A percentile compares a stretch with the other conserved stretches of the same genome.
These are phyloP conservation scores for Marasmius fiardii DNA, from an alignment of 1,284 basidiomycete genomes.

Conservation along the genomic window DNA sequence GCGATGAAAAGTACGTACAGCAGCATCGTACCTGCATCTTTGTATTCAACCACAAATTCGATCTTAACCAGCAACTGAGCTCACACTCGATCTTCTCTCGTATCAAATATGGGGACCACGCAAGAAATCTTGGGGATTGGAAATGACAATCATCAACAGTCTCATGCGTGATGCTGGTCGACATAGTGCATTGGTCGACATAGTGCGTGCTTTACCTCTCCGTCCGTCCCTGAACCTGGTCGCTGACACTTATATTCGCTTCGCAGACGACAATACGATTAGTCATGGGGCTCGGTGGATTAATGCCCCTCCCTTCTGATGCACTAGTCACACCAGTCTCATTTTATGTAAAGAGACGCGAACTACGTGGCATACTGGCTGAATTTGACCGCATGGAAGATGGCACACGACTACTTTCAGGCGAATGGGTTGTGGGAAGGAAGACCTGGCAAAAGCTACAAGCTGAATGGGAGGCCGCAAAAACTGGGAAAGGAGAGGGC, in stretches of 20 bases:
- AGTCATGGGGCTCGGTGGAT: conserved; percentile 78
- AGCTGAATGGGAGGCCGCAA: conserved; percentile 69
- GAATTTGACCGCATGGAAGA: conserved; percentile 73
- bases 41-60: neutral
- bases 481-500: conserved; percentile 10
- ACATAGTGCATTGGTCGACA: conserved; percentile 84
- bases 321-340: conserved; percentile 95
- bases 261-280: conserved; percentile 68
- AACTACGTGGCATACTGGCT: conserved; percentile 75
- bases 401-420: conserved; percentile 79
- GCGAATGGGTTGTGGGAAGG: conserved; percentile 96
- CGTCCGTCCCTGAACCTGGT: no score
- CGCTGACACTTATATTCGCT: neutral
- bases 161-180: conserved; percentile 84
- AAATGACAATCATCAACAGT: conserved; percentile 82
- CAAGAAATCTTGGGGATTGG: conserved; percentile 84
- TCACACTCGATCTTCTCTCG: conserved; percentile 65
- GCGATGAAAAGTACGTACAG: conserved; percentile 57
- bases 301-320: conserved; percentile 89
- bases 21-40: neutral
- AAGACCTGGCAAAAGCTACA: conserved; percentile 89
- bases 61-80: conserved; percentile 51
- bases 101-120: conserved; percentile 81
- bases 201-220: conserved; percentile 45
- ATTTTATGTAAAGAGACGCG: conserved; percentile 76